These are phyloP conservation scores for Fusarium graminum DNA, from an alignment of 2,329 filamentous ascomycete genomes.

Conservation along the genomic window DNA sequence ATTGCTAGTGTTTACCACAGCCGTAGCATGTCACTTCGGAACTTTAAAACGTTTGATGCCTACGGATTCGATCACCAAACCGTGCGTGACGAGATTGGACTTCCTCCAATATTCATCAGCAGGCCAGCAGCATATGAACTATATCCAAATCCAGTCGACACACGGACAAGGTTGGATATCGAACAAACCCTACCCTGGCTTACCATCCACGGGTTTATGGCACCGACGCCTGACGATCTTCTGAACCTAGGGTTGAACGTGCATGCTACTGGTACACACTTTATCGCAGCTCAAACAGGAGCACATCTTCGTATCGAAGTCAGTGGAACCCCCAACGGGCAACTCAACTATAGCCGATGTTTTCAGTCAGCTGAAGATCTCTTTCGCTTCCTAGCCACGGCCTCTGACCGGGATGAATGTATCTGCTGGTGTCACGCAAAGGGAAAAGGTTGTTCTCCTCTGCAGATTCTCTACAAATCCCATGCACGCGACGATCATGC, in stretches of 20 bases:
- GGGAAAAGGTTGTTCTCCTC: not conserved
- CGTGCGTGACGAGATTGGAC: not conserved
- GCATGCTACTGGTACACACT: not conserved
- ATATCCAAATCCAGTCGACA: too few relatives aligned
- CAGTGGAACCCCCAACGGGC: too few relatives aligned
- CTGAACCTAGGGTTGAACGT: not conserved
- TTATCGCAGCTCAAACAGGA: not conserved
- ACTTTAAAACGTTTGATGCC: not conserved
- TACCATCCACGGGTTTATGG: not conserved
- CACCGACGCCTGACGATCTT: not conserved
- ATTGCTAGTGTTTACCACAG: not conserved
- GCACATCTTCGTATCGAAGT: not conserved
- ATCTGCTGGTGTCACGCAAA: not conserved
- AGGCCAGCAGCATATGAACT: not conserved
- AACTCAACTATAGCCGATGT: not conserved
- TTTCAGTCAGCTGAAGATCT: not conserved
- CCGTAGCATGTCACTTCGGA: fast-evolving
- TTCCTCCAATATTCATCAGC: not conserved
- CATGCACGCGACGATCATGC: not conserved
- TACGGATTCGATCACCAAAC: not conserved
- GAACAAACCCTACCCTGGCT: not conserved
- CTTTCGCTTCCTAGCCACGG: not conserved
- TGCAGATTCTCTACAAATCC: not conserved
- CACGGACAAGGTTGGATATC: too few relatives aligned
- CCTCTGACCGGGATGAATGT: not conserved